Evolutionary conservation across 2,329 filamentous ascomycete species (phyloP).

Genomic region (Stemphylium vesicarium): DNA sequence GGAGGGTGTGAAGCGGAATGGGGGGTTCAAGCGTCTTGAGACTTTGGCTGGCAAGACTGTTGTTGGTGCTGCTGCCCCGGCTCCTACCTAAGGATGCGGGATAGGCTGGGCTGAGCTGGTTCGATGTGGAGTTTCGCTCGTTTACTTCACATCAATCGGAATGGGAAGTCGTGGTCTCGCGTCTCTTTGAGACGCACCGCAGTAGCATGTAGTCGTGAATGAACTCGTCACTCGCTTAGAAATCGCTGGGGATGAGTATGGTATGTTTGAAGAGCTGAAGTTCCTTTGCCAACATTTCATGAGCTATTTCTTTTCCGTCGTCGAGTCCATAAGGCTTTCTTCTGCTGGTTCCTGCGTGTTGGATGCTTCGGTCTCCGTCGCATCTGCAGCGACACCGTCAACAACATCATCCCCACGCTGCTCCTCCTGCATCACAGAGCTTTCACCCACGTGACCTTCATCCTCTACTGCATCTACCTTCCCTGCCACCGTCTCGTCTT

Average conservation of each 20-base stretch:
- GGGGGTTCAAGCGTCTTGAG: slow-evolving; percentile 66
- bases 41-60: slow-evolving; percentile 19
- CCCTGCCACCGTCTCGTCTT: neutral
- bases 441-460: neutral
- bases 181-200: too few relatives aligned
- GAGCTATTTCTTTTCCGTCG: too few relatives aligned
- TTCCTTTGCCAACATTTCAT: too few relatives aligned
- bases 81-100: neutral
- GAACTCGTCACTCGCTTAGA: too few relatives aligned
- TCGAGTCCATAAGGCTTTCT: neutral
- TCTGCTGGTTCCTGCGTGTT: neutral
- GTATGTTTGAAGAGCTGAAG: too few relatives aligned
- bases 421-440: neutral
- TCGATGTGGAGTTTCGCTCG: slow-evolving; percentile 1
- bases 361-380: neutral
- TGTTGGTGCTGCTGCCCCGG: slow-evolving; percentile 23
- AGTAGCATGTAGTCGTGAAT: too few relatives aligned
- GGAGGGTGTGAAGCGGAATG: slow-evolving; percentile 67
- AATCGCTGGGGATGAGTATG: too few relatives aligned
- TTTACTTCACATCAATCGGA: neutral
- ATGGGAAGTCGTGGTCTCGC: neutral
- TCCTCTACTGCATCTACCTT: neutral
- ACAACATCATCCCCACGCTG: neutral
- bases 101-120: neutral
- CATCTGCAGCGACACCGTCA: neutral